phyloP scores from a whole-genome alignment of 1,284 basidiomycete genomes.

The Cutaneotrichosporon dermatis region DNA sequence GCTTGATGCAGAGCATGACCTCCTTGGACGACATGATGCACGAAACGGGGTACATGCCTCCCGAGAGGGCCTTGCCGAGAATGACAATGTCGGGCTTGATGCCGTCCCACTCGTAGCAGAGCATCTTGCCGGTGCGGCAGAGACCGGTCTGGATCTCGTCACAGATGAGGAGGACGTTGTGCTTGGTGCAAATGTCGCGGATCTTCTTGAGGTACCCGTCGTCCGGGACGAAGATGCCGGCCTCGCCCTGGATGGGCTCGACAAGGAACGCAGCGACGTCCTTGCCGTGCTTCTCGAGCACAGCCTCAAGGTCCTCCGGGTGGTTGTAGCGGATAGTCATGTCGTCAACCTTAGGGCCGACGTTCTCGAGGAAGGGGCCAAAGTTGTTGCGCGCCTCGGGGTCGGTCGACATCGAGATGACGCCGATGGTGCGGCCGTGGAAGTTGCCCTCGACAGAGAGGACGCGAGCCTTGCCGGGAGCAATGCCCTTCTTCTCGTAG shows the following conservation, averaged over 20 bases:
- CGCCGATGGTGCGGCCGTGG: conserved; percentile 87
- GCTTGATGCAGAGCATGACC: conserved; percentile 89
- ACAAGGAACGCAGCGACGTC: conserved; percentile 89
- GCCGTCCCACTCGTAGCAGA: conserved; percentile 81
- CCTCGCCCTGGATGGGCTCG: conserved; percentile 98
- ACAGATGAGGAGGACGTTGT: conserved; percentile 92
- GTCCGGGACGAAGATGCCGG: conserved; percentile 90
- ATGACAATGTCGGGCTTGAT: conserved; percentile 89
- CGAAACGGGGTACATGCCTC: conserved; percentile 94
- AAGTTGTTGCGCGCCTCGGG: conserved; percentile 82
- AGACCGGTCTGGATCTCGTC: conserved; percentile 94
- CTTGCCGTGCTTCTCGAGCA: conserved; percentile 74
- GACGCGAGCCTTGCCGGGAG: conserved; percentile 80
- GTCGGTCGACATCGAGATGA: conserved; percentile 94
- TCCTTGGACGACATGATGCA: conserved; percentile 85
- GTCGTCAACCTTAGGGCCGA: conserved; percentile 64
- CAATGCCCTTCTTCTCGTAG: conserved; percentile 78
- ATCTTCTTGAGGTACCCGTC: conserved; percentile 76
- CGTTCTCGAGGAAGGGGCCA: conserved; percentile 80
- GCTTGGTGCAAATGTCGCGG: conserved; percentile 80
- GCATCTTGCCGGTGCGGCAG: conserved; percentile 51
- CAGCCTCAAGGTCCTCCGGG: conserved; percentile 73
- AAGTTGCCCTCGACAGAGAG: conserved; percentile 87
- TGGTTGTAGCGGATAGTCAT: conserved; percentile 72
- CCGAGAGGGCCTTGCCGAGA: conserved; percentile 92